Evolutionary conservation across 1,284 basidiomycete genomes (phyloP).

Genomic region (Rhizoctonia solani): DNA sequence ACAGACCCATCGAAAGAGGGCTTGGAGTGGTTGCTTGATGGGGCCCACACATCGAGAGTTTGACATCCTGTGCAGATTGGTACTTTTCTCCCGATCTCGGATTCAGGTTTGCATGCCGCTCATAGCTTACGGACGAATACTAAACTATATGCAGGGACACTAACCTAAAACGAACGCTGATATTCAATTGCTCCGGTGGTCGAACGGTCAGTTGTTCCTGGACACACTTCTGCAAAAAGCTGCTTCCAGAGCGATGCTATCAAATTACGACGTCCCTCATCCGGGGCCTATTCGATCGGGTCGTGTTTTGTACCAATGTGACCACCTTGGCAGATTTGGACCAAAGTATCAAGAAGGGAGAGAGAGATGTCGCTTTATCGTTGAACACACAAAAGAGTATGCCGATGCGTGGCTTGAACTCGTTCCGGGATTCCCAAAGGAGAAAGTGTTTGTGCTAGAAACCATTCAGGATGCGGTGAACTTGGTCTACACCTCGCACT

Average conservation of each 20-base stretch:
- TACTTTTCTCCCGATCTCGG: conserved; percentile 63
- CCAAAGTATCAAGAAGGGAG: conserved; percentile 70
- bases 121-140: neutral
- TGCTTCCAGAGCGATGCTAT: conserved; percentile 38
- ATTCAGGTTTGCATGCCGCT: conserved; percentile 42
- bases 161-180: conserved; percentile 61
- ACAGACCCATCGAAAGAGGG: conserved; percentile 55
- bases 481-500: conserved; percentile 55
- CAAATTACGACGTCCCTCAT: conserved; percentile 11
- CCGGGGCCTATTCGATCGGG: conserved; percentile 70
- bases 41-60: conserved; percentile 94
- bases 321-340: conserved; percentile 51
- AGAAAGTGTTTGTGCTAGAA: conserved; percentile 75
- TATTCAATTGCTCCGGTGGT: conserved; percentile 97
- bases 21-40: conserved; percentile 89
- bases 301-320: conserved; percentile 95
- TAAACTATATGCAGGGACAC: conserved; percentile 37
- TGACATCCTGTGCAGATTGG: conserved; percentile 88
- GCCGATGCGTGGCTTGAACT: conserved; percentile 73
- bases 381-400: conserved; percentile 78
- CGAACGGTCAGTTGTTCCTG: conserved; percentile 81
- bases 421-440: conserved; percentile 61
- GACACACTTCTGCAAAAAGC: conserved; percentile 58
- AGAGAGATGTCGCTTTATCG: conserved; percentile 64
- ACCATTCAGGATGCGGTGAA: conserved; percentile 88